Evolutionary conservation across 495 filamentous ascomycete species (phyloP).

Genomic region (Xylaria bambusicola): DNA sequence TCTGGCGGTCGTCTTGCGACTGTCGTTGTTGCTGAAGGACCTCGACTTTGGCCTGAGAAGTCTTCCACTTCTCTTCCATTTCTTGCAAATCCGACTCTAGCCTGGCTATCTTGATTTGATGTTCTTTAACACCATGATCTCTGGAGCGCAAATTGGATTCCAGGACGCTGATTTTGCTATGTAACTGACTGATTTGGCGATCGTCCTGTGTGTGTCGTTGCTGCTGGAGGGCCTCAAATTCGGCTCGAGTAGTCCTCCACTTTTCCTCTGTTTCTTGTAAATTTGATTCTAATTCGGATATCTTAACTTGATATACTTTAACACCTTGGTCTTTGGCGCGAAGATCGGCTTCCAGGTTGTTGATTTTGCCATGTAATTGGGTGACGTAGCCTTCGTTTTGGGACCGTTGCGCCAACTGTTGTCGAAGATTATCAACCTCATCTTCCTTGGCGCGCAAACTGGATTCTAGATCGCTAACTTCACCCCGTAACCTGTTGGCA

Average conservation of each 20-base stretch:
- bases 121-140: not conserved
- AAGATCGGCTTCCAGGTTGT: slow-evolving; percentile 43
- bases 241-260: too few species aligned
- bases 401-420: slow-evolving; percentile 49
- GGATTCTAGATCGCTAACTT: slow-evolving; percentile 35
- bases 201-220: not conserved
- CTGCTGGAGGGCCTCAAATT: too few species aligned
- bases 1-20: slow-evolving; percentile 36
- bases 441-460: not conserved
- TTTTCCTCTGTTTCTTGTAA: too few species aligned
- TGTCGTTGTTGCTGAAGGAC: slow-evolving; percentile 37
- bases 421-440: not conserved
- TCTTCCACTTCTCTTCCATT: not conserved
- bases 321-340: slow-evolving; percentile 4
- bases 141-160: slow-evolving; percentile 24
- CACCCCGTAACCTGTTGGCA: not conserved
- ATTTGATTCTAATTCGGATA: too few species aligned
- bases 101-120: slow-evolving; percentile 47
- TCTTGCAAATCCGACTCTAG: slow-evolving; percentile 16
- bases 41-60: slow-evolving; percentile 45
- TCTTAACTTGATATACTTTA: too few species aligned
- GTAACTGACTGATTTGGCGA: not conserved
- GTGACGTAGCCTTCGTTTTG: slow-evolving; percentile 60
- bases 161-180: not conserved
- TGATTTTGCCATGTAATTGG: slow-evolving; percentile 74